These are phyloP conservation scores for Favolaschia claudopus DNA, from an alignment of 768 basidiomycete species.

Conservation along the genomic window DNA sequence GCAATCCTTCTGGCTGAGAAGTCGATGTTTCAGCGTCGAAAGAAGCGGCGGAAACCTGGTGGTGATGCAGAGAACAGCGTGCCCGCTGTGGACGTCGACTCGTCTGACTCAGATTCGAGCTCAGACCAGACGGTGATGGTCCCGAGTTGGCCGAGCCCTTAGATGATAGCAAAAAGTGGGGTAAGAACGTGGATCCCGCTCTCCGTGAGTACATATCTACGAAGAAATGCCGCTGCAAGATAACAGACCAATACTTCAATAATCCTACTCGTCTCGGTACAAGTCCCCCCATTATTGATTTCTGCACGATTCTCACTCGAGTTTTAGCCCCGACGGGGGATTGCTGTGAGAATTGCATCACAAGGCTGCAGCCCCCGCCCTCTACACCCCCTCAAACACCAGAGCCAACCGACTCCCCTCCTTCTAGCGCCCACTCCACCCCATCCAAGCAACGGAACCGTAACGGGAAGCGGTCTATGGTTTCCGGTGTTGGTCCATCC, in stretches of 20 bases:
- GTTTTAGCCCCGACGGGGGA: slow-evolving; percentile 25
- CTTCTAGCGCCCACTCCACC: slow-evolving; percentile 2
- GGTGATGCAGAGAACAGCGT: slow-evolving; percentile 5
- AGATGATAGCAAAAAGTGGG: slow-evolving; percentile 29
- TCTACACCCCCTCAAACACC: slow-evolving; percentile 15
- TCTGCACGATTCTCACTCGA: background rate
- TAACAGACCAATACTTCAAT: slow-evolving; percentile 40
- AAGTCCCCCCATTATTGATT: too few relatives aligned
- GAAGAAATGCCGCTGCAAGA: slow-evolving; percentile 33
- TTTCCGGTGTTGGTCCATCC: background rate
- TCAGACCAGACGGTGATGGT: background rate
- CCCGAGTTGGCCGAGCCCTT: slow-evolving; percentile 9
- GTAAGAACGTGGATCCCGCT: slow-evolving; percentile 40
- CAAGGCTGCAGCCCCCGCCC: background rate
- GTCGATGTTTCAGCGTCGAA: slow-evolving; percentile 36
- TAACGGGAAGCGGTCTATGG: slow-evolving; percentile 33
- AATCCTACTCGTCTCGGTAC: slow-evolving; percentile 36
- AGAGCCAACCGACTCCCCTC: slow-evolving; percentile 6
- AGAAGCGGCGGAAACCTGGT: slow-evolving; percentile 7
- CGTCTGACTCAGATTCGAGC: background rate
- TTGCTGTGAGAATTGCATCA: slow-evolving; percentile 28
- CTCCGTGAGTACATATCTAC: slow-evolving; percentile 39
- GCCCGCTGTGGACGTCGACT: background rate
- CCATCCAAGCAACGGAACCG: slow-evolving; percentile 19
- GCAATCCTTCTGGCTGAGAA: slow-evolving; percentile 38